Conservation (phyloP, 495 filamentous ascomycete species). For the Tuber aestivum region DNA sequence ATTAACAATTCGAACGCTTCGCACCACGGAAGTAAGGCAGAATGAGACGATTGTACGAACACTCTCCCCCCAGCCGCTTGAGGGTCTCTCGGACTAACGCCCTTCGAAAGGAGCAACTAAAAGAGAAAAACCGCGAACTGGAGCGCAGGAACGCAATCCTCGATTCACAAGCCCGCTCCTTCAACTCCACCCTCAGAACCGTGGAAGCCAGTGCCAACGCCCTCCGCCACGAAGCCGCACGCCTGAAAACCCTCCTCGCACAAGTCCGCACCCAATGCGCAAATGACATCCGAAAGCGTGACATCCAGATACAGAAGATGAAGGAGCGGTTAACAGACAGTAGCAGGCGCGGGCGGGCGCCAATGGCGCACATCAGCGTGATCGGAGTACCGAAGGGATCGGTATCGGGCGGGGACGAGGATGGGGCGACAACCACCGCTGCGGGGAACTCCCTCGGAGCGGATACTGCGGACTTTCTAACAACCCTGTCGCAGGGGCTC, state of each 20-base stretch:
- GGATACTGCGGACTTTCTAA: conserved; percentile 89
- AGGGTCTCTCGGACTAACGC: not conserved
- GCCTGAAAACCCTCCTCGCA: conserved; percentile 66
- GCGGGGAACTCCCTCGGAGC: conserved; percentile 50
- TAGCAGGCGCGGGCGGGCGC: conserved; percentile 31
- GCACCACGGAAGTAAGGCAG: conserved; percentile 64
- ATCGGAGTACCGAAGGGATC: conserved; percentile 20
- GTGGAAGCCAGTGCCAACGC: conserved; percentile 63
- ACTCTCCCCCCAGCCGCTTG: conserved; percentile 17
- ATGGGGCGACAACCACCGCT: conserved; percentile 41
- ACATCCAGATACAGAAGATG: conserved; percentile 77
- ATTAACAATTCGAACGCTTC: conserved; percentile 67
- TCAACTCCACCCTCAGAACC: conserved; percentile 60
- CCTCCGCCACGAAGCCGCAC: conserved; percentile 72
- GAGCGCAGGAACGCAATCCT: conserved; percentile 67
- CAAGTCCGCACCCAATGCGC: conserved; percentile 83
- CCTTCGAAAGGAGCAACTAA: conserved; percentile 52
- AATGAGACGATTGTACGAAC: conserved; percentile 53
- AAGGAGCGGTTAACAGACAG: conserved; percentile 69
- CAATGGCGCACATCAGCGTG: conserved; percentile 21
- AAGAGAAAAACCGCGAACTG: conserved; percentile 64
- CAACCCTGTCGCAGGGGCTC: conserved; percentile 74
- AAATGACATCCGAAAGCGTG: conserved; percentile 86
- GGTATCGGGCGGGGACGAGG: conserved; percentile 46
- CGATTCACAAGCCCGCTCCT: conserved; percentile 64